phyloP scores from a whole-genome alignment of 163 green algal genomes.

The Coccomyxa subellipsoidea region DNA sequence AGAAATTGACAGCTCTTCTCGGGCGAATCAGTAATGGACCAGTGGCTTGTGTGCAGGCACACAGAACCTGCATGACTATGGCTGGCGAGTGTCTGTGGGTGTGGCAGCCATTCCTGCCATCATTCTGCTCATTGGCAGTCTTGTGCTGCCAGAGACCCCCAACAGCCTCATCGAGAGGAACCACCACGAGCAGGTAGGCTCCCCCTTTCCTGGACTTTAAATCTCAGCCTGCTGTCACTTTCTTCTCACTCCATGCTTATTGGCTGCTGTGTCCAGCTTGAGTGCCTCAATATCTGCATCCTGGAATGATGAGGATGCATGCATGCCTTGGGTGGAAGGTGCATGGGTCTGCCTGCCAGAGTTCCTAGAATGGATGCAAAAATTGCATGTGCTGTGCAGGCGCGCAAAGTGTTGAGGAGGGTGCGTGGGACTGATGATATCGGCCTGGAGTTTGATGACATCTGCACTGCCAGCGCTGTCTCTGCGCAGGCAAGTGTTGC shows the following conservation, averaged over 20 bases:
- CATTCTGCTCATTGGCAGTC: constrained; percentile 40
- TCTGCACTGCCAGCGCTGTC: constrained; percentile 19
- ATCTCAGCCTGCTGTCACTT: too few relatives aligned
- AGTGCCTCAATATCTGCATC: too few relatives aligned
- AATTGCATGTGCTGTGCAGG: too few relatives aligned
- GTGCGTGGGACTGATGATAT: constrained; percentile 45
- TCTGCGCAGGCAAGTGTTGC: neutral
- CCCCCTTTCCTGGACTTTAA: too few relatives aligned
- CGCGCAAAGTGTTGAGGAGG: constrained; percentile 34
- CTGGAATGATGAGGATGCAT: too few relatives aligned
- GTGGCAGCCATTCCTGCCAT: constrained; percentile 35
- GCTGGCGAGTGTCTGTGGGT: neutral
- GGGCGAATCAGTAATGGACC: too few relatives aligned
- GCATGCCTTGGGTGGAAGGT: too few relatives aligned
- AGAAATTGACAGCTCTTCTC: too few relatives aligned
- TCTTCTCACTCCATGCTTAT: too few relatives aligned
- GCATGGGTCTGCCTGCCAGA: too few relatives aligned
- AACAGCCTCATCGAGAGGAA: constrained; percentile 54
- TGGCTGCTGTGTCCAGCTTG: too few relatives aligned
- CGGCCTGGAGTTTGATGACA: constrained; percentile 44
- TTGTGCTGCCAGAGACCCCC: constrained; percentile 58
- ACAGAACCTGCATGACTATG: neutral
- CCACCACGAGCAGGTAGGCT: constrained; percentile 30
- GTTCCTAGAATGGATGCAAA: too few relatives aligned
- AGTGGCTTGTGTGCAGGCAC: constrained; percentile 34